Evolutionary conservation across 306 rosid genomes (phyloP).

Genomic region (Corylus avellana): DNA sequence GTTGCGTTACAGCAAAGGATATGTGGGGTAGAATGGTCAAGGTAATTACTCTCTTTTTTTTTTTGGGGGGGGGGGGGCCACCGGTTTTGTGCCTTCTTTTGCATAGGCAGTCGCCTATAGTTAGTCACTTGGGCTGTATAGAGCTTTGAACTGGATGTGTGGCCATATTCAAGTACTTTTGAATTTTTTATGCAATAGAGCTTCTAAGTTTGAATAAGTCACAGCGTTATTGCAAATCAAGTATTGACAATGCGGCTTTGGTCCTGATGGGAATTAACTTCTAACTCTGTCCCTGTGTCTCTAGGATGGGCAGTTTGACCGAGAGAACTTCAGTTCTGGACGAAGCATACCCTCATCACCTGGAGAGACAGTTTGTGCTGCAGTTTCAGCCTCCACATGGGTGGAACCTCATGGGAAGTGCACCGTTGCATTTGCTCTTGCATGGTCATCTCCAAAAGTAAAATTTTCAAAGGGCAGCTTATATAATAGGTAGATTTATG

Average conservation of each 20-base stretch:
- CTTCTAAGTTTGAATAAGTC: not conserved
- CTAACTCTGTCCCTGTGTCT: conserved; percentile 32
- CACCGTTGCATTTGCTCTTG: conserved; percentile 86
- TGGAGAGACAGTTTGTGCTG: conserved; percentile 94
- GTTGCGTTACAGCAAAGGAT: conserved; percentile 65
- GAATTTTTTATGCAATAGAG: not conserved
- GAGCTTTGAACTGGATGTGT: not conserved
- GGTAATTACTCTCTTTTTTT: conserved; percentile 45
- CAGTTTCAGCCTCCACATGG: conserved; percentile 95
- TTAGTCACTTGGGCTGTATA: conserved; percentile 4
- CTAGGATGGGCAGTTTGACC: conserved; percentile 92
- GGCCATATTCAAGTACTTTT: not conserved
- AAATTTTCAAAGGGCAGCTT: conserved; percentile 88
- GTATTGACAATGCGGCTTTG: not conserved
- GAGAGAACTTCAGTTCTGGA: conserved; percentile 73
- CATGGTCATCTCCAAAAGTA: conserved; percentile 97
- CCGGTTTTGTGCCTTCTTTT: conserved; percentile 3
- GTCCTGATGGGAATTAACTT: conserved; percentile 12
- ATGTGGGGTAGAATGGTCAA: conserved; percentile 86
- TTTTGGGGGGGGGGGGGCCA: not conserved
- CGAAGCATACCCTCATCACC: conserved; percentile 84
- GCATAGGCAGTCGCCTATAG: conserved; percentile 4
- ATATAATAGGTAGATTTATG: conserved; percentile 60
- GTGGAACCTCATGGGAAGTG: conserved; percentile 99
- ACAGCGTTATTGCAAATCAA: not conserved